Conservation (phyloP, 2,329 filamentous ascomycete species). For the Exophiala bonariae region DNA sequence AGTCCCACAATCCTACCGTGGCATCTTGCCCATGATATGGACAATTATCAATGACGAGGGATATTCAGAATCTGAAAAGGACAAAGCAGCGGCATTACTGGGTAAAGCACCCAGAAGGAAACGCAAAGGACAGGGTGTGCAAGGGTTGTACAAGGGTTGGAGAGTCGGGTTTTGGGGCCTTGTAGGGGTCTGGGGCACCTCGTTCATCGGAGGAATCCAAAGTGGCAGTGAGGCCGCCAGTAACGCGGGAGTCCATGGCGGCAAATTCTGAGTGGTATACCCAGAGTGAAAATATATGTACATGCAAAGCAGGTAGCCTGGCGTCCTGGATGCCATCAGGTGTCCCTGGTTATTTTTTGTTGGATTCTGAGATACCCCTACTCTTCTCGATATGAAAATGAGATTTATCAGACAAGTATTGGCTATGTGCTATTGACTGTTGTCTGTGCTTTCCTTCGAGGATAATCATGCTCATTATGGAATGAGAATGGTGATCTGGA, state of each 20-base stretch:
- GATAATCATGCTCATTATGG: no score
- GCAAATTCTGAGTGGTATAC: constrained; percentile 24
- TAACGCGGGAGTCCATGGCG: constrained; percentile 21
- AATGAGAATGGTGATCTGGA: no score
- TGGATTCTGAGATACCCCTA: neutral
- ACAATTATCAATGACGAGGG: constrained; percentile 84
- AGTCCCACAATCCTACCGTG: constrained; percentile 72
- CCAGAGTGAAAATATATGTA: no score
- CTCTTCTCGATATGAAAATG: neutral
- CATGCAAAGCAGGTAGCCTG: no score
- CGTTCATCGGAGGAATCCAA: constrained; percentile 39
- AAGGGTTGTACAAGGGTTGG: constrained; percentile 60
- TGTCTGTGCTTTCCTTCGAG: neutral
- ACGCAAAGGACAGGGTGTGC: constrained; percentile 54
- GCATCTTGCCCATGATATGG: constrained; percentile 91
- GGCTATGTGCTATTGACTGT: neutral
- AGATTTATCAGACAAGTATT: neutral
- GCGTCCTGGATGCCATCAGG: no score
- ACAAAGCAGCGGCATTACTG: constrained; percentile 36
- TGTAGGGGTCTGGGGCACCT: constrained; percentile 55
- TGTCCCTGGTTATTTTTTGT: no score
- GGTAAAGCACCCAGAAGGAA: constrained; percentile 44
- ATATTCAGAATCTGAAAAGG: constrained; percentile 46
- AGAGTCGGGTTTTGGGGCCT: constrained; percentile 57
- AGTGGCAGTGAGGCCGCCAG: constrained; percentile 19